Base-by-base conservation (phyloP, 345 rosid species). In the Acer saccharum region DNA sequence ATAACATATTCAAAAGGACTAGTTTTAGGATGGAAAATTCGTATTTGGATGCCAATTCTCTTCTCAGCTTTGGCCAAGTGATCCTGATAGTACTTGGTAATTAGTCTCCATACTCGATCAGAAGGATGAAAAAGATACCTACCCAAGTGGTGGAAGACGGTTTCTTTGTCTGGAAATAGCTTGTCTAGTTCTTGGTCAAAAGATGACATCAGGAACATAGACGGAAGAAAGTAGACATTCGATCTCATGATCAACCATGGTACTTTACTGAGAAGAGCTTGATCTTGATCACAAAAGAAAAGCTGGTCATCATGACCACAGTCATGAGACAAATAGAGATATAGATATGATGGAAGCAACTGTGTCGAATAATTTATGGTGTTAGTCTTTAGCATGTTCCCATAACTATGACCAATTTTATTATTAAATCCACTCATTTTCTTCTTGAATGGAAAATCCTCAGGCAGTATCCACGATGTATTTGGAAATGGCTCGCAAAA, bases 81-180 rank as follows among this genome's bases (percentile, higher is more conserved):
- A 11, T 64, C 46, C 25, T 74, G 54, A 39, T 74, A 74, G 77
- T 74, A 74, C 43, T 16, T 8, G 1, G 62, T 65, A 16, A 74
- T 65, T 12, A 18, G 63, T 48, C 55, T 46, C 77, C 77, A 74
- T 27, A 46, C 77, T 29, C 18, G 70, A 74, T 74, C 65, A 1
- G 77, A 74, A 14, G 77, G 71, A 2, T 74, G 77, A 52, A 74
- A 64, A 11, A 74, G 77, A 65, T 74, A 74, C 70, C 77, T 74
- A 27, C 77, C 77, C 77, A 74, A 50, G 62, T 74, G 77, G 54
- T 74, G 77, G 71, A 74, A 74, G 21, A 74, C 77, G 16, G 69
- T 74, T 74, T 74, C 77, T 74, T 74, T 74, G 70, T 74, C 77
- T 0, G 77, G 77, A 74, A 74, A 74, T 65, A 74, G 50, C 29